phyloP scores from a whole-genome alignment of 805 yeast species.

The Monosporozyma aquatica region DNA sequence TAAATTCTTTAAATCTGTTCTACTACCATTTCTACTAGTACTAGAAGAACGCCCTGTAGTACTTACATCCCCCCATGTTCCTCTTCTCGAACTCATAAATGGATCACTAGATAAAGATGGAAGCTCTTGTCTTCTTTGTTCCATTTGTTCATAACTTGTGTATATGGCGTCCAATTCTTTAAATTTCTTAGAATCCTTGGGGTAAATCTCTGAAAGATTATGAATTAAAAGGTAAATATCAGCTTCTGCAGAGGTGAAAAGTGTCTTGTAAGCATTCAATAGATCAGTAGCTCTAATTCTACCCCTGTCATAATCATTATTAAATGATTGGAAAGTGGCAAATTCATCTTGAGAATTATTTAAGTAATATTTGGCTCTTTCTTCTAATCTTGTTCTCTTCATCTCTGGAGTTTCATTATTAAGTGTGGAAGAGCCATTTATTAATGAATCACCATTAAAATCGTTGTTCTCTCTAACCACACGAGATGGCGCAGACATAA shows the following conservation, averaged over 20 bases:
- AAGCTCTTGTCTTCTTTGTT: slow-evolving; percentile 16
- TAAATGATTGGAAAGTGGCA: slow-evolving; percentile 41
- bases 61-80: slow-evolving; percentile 26
- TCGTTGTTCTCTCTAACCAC: slow-evolving; percentile 14
- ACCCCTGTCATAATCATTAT: slow-evolving; percentile 39
- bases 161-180: slow-evolving; percentile 31
- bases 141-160: slow-evolving; percentile 21
- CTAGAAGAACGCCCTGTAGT: slow-evolving; percentile 4
- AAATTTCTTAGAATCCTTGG: slow-evolving; percentile 37
- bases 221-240: slow-evolving; percentile 50
- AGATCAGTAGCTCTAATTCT: slow-evolving; percentile 42
- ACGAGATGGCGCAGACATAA: slow-evolving; percentile 31
- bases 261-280: slow-evolving; percentile 35
- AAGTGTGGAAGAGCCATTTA: neutral
- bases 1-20: slow-evolving; percentile 17
- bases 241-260: slow-evolving; percentile 39
- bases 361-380: slow-evolving; percentile 75
- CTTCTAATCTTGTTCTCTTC: slow-evolving; percentile 60
- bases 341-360: slow-evolving; percentile 42
- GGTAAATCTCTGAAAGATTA: slow-evolving; percentile 52
- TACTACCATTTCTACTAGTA: slow-evolving; percentile 5
- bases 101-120: slow-evolving; percentile 21
- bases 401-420: slow-evolving; percentile 34
- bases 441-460: slow-evolving; percentile 1
- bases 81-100: slow-evolving; percentile 15